A percentile compares a stretch with the other conserved stretches of the same genome.
phyloP scores from a whole-genome alignment of 2,329 filamentous ascomycete species.

The Xylaria sp. region DNA sequence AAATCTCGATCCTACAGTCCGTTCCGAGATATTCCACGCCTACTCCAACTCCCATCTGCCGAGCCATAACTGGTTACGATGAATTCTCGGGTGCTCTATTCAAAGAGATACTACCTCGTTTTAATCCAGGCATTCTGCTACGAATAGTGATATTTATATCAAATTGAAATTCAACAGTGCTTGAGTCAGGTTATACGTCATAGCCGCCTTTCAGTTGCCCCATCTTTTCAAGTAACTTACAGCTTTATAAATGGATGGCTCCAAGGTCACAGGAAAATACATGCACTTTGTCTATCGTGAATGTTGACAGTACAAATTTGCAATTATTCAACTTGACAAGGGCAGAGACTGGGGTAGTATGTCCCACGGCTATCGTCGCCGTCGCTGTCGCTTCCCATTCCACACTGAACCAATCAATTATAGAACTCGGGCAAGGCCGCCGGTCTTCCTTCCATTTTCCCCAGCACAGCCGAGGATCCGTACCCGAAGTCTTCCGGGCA shows the following conservation, averaged over 20 bases:
- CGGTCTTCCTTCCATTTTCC: conserved; percentile 15
- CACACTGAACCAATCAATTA: conserved; percentile 25
- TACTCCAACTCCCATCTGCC: conserved; percentile 28
- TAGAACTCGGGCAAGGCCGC: conserved; percentile 15
- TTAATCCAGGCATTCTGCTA: not conserved
- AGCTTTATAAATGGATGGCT: not conserved
- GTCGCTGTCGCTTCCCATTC: conserved; percentile 12
- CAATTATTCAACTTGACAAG: too few species aligned
- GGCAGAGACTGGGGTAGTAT: not conserved
- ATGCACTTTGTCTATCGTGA: too few species aligned
- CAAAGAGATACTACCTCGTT: conserved; percentile 2
- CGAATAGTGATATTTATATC: not conserved
- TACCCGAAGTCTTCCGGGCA: conserved; percentile 35
- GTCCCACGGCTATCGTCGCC: conserved; percentile 21
- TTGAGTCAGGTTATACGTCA: conserved; percentile 13
- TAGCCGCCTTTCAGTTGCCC: not conserved
- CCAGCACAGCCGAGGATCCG: conserved; percentile 33
- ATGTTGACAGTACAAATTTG: too few species aligned
- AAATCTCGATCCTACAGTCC: conserved; percentile 10
- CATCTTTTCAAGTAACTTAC: not conserved
- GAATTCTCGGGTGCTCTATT: conserved; percentile 24
- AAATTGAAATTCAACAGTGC: not conserved
- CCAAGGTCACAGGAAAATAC: not conserved
- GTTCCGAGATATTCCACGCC: conserved; percentile 27
- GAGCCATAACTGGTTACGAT: conserved; percentile 13